These are phyloP conservation scores for Arabidopsis suecica DNA, from an alignment of 345 rosid genomes.

Conservation along the genomic window DNA sequence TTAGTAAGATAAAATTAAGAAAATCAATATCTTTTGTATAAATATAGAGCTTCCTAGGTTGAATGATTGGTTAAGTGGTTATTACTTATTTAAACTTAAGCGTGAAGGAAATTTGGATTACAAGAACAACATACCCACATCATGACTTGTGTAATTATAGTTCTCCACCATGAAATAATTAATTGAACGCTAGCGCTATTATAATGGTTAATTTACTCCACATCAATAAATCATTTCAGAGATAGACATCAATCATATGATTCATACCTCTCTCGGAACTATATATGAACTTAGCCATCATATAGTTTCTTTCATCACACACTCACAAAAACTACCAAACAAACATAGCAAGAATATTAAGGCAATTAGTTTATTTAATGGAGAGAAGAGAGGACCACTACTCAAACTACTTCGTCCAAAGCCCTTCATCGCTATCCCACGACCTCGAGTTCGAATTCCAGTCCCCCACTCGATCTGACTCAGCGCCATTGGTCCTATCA, in stretches of 20 bases:
- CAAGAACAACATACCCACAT: conserved; percentile 40
- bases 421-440: conserved; percentile 62
- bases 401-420: conserved; percentile 68
- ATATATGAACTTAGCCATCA: conserved; percentile 31
- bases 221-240: conserved; percentile 5
- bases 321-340: background rate
- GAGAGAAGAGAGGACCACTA: conserved; percentile 57
- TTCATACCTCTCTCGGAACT: background rate
- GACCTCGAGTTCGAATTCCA: conserved; percentile 46
- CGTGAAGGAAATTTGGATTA: conserved; percentile 36
- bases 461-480: conserved; percentile 52
- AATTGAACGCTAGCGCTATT: background rate
- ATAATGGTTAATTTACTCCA: conserved; percentile 27
- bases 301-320: conserved; percentile 17
- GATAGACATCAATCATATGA: conserved; percentile 16
- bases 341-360: conserved; percentile 26
- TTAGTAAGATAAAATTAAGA: background rate
- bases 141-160: conserved; percentile 44
- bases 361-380: background rate
- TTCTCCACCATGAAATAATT: conserved; percentile 31
- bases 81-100: conserved; percentile 33
- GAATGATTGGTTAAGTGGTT: conserved; percentile 36
- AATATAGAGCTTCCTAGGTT: conserved; percentile 3
- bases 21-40: background rate
- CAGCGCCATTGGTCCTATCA: conserved; percentile 38